Percentiles rank a stretch among this genome's conserved stretches.
Evolutionary conservation across 805 yeast species (phyloP).

Genomic region (Metschnikowia matae): DNA sequence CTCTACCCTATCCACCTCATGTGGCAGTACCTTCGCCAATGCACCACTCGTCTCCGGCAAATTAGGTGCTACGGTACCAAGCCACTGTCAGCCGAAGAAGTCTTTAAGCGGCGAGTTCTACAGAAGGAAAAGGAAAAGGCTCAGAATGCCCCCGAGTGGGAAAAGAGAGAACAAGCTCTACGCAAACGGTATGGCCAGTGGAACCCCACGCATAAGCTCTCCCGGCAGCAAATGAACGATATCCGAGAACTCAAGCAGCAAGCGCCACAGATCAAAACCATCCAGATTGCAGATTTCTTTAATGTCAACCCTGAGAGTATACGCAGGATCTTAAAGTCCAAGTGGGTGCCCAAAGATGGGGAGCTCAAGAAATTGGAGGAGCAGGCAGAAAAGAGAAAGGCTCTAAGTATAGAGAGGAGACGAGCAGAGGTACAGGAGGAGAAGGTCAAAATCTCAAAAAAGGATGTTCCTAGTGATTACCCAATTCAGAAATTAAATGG

Average conservation of each 20-base stretch:
- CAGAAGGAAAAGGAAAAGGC: slow-evolving; percentile 39
- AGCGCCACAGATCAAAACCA: slow-evolving; percentile 57
- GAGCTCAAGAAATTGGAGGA: slow-evolving; percentile 43
- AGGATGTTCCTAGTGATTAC: too few species aligned
- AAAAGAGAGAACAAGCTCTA: slow-evolving; percentile 60
- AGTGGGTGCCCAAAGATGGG: slow-evolving; percentile 65
- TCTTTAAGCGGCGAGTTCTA: slow-evolving; percentile 15
- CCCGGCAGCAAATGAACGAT: slow-evolving; percentile 65
- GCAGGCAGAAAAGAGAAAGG: slow-evolving; percentile 44
- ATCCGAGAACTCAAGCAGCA: slow-evolving; percentile 52
- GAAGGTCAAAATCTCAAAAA: too few species aligned
- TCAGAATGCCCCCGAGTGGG: slow-evolving; percentile 50
- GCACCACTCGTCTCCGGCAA: neutral
- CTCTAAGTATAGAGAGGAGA: slow-evolving; percentile 14
- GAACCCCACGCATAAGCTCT: slow-evolving; percentile 64
- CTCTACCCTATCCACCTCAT: neutral
- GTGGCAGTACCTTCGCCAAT: slow-evolving; percentile 2
- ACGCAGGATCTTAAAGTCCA: slow-evolving; percentile 70
- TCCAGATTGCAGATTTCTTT: slow-evolving; percentile 60
- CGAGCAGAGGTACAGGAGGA: slow-evolving; percentile 7
- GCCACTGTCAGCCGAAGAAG: slow-evolving; percentile 7
- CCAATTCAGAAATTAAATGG: too few species aligned
- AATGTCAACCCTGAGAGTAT: slow-evolving; percentile 77
- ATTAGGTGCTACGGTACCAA: neutral
- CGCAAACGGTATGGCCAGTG: slow-evolving; percentile 61